Conservation (phyloP, 208 protist species). For the Borovskyia barvae region DNA sequence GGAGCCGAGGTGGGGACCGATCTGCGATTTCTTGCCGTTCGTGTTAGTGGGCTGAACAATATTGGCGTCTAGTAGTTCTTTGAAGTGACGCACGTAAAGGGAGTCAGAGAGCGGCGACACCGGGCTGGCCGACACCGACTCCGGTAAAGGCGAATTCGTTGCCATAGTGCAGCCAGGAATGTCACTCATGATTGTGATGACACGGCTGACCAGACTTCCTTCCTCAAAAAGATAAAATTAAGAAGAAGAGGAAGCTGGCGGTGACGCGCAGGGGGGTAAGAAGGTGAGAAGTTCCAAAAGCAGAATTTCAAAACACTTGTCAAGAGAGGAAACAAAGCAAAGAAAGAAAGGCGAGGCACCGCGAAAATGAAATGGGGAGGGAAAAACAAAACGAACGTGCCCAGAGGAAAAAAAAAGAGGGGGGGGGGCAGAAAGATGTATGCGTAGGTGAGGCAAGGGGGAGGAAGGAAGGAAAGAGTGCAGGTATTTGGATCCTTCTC, state of each 20-base stretch:
- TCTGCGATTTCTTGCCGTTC: slow-evolving; percentile 30
- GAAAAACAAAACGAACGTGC: neutral
- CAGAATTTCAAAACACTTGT: slow-evolving; percentile 9
- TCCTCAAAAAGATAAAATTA: slow-evolving; percentile 2
- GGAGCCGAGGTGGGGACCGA: slow-evolving; percentile 39
- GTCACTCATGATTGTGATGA: neutral
- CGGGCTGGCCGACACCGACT: neutral
- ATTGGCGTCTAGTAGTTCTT: neutral
- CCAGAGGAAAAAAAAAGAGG: neutral
- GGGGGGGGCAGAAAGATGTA: neutral
- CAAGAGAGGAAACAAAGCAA: neutral
- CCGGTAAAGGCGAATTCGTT: neutral
- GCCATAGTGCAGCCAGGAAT: neutral
- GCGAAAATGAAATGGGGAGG: neutral
- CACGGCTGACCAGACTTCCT: neutral
- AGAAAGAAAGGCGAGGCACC: slow-evolving; percentile 8
- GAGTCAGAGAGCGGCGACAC: slow-evolving; percentile 3
- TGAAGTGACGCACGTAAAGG: slow-evolving; percentile 13
- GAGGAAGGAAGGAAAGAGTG: slow-evolving; percentile 3
- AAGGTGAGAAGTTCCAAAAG: no score
- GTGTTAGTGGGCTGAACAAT: neutral
- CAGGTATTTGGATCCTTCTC: neutral
- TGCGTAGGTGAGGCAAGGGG: neutral
- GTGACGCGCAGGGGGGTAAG: no score
- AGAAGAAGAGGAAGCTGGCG: no score